phyloP scores from a whole-genome alignment of 305 asterid genomes.

The Salvia sclarea region DNA sequence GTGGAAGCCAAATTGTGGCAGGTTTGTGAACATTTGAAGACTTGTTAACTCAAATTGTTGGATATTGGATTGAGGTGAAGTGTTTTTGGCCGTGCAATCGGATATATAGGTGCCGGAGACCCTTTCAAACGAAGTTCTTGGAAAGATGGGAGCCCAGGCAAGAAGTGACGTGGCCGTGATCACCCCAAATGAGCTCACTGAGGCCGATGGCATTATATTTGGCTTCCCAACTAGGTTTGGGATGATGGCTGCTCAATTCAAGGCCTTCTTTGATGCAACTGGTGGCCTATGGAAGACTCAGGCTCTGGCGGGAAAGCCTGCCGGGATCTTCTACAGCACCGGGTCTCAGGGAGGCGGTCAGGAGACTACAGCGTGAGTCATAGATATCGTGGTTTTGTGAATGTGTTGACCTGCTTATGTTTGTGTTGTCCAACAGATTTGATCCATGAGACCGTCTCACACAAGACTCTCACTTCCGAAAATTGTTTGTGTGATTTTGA shows the following conservation, averaged over 20 bases:
- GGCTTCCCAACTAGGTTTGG: conserved; percentile 87
- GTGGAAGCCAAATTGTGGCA: conserved; percentile 81
- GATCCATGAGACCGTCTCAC: background rate
- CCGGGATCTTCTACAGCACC: conserved; percentile 69
- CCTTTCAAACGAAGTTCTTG: conserved; percentile 59
- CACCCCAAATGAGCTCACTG: conserved; percentile 56
- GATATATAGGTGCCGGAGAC: conserved; percentile 65
- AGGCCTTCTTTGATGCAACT: conserved; percentile 69
- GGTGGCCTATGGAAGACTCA: conserved; percentile 71
- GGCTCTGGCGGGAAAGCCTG: conserved; percentile 81
- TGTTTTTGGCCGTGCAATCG: background rate
- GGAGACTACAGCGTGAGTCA: conserved; percentile 72
- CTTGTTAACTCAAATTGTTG: background rate
- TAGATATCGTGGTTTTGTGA: no score
- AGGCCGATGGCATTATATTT: conserved; percentile 67
- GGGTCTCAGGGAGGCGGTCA: conserved; percentile 86
- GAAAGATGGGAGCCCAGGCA: conserved; percentile 60
- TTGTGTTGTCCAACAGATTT: background rate
- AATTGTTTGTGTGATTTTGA: no score
- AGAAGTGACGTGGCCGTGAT: conserved; percentile 68
- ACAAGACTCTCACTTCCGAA: background rate
- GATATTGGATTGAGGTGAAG: background rate
- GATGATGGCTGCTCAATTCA: conserved; percentile 82
- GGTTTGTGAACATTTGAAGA: conserved; percentile 37
- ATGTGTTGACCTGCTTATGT: no score